These are phyloP conservation scores for Trichoderma gracile DNA, from an alignment of 2,329 filamentous ascomycete species.

Conservation along the genomic window DNA sequence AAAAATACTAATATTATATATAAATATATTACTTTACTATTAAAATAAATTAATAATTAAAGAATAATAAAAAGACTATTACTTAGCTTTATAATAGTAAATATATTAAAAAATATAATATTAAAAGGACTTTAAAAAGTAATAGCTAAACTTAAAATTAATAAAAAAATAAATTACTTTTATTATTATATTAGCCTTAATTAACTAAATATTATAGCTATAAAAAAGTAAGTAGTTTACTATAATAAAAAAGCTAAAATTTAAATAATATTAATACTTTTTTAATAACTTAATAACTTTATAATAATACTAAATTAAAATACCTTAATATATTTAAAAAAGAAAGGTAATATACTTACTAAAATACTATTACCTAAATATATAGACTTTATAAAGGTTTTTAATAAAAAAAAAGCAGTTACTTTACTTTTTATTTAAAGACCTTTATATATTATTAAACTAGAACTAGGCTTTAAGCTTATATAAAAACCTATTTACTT, in stretches of 20 bases:
- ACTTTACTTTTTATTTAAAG: too few species aligned
- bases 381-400: too few species aligned
- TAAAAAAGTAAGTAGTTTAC: neutral
- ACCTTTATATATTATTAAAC: too few species aligned
- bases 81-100: slow-evolving; percentile 14
- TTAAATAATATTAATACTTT: too few species aligned
- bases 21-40: neutral
- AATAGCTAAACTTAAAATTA: slow-evolving; percentile 18
- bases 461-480: too few species aligned
- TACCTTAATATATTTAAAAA: too few species aligned
- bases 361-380: too few species aligned
- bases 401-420: too few species aligned
- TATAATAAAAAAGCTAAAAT: neutral
- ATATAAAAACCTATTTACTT: too few species aligned
- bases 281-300: too few species aligned
- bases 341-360: too few species aligned
- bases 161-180: slow-evolving; percentile 11
- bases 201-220: slow-evolving; percentile 6
- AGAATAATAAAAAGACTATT: slow-evolving; percentile 5
- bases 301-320: neutral
- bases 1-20: neutral
- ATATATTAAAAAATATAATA: slow-evolving; percentile 16
- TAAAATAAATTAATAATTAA: slow-evolving; percentile 23
- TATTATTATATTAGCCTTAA: neutral
- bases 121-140: slow-evolving; percentile 17